phyloP scores from a whole-genome alignment of 208 protist genomes.

The Leishmania tarentolae region DNA sequence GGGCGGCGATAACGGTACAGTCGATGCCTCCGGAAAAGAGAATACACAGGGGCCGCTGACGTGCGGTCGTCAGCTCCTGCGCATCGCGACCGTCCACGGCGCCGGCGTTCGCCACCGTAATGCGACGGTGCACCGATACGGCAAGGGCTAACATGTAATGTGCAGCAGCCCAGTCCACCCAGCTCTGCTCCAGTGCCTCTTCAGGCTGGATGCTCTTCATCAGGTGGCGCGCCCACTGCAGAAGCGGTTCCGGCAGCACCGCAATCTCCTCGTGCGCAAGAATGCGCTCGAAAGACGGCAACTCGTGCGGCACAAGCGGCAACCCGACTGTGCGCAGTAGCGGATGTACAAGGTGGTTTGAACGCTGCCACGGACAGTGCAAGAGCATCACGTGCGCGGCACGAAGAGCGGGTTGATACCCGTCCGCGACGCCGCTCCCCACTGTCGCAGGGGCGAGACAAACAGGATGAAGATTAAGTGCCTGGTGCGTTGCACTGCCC shows the following conservation, averaged over 20 bases:
- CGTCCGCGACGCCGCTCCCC: neutral
- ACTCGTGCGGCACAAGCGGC: slow-evolving; percentile 26
- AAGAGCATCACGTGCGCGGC: slow-evolving; percentile 39
- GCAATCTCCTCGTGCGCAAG: slow-evolving; percentile 35
- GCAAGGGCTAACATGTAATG: slow-evolving; percentile 78
- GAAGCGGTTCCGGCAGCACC: slow-evolving; percentile 33
- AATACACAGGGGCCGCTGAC: slow-evolving; percentile 72
- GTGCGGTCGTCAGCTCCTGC: slow-evolving; percentile 39
- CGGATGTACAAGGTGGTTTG: slow-evolving; percentile 56
- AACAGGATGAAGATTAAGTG: slow-evolving; percentile 19
- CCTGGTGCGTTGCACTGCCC: neutral
- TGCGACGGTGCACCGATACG: slow-evolving; percentile 64
- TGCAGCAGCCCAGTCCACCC: slow-evolving; percentile 49
- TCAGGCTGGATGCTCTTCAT: slow-evolving; percentile 31
- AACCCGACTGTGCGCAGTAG: slow-evolving; percentile 31
- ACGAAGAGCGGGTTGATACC: neutral
- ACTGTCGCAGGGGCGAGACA: neutral
- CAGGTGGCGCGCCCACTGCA: slow-evolving; percentile 28
- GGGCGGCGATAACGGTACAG: slow-evolving; percentile 92
- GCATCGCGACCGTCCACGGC: slow-evolving; percentile 49
- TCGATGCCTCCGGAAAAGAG: slow-evolving; percentile 96
- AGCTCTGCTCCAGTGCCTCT: slow-evolving; percentile 30
- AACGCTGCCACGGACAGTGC: slow-evolving; percentile 52
- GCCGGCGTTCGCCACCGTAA: slow-evolving; percentile 48
- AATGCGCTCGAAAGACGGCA: slow-evolving; percentile 30